Base-by-base conservation (phyloP, 2,329 filamentous ascomycete genomes). In the Colletotrichum somersetense region DNA sequence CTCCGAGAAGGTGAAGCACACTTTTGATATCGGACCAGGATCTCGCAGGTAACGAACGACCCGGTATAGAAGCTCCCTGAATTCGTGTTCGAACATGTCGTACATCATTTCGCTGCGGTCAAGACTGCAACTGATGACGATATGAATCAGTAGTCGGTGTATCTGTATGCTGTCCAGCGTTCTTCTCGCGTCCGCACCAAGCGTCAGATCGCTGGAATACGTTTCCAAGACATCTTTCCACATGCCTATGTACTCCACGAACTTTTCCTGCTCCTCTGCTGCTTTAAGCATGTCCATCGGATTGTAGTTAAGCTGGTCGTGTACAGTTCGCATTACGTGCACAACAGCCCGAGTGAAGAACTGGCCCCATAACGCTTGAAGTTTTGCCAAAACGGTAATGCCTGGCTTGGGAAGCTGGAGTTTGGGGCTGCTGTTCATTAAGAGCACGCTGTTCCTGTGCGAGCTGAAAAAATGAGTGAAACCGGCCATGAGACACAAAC, bases 91-190 rank as follows among this genome's bases (percentile, higher is more conserved):
- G 55, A 66, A 75, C 14, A 26, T 55, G 66, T 76, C 75, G 44
- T 66, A 76, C 2, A 57, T 52, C 58, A 74, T 70, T 44, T 76
- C 74, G 38, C 67, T 74, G 8, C 20, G 46, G 44, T 76, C 74
- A 7, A 72, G 73, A 38, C 73, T 65, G 44, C 71, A 72, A 26
- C 46, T 55, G 20, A 75, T 46, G 42, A 68, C 56, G 44, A 74
- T 68, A 5, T 62, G 33, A 4, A 74, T 26, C 5, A 75, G 42
- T 6, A 69, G 23, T 18, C 65, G 58, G 18, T 76, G 74, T 2
- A 75, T 57, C 0, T 71, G 30, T 1, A 75, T 73, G 38, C 74
- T 56, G 50, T 66, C 62, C 30, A 76, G 48, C 20, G 71, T 61
- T 38, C 66, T 53, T 23, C 58, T 53, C 14, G 59, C 33, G 18